Conservation (phyloP, 352 stramenopile genomes). For the Lagenidium giganteum region DNA sequence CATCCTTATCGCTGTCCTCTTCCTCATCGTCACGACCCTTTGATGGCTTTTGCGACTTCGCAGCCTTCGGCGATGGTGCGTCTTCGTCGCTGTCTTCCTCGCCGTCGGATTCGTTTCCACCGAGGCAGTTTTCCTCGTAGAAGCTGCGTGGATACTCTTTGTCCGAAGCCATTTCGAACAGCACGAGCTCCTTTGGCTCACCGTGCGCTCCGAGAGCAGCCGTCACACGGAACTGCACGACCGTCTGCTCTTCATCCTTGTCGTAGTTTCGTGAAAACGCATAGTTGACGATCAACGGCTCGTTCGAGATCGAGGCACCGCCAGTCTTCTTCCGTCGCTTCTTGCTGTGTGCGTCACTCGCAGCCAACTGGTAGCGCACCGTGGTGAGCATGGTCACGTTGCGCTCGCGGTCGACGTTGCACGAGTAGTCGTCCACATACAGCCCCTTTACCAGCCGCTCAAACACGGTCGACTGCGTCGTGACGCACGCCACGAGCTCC, state of each 20-base stretch:
- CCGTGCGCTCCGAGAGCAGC: constrained; percentile 31
- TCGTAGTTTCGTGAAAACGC: constrained; percentile 34
- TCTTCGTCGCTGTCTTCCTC: constrained; percentile 16
- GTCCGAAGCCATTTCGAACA: constrained; percentile 50
- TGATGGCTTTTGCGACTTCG: neutral
- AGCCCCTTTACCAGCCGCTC: constrained; percentile 36
- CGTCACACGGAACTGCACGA: constrained; percentile 38
- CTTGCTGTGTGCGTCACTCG: constrained; percentile 14
- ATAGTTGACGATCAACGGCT: constrained; percentile 40
- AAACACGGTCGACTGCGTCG: constrained; percentile 37
- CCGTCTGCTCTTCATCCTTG: constrained; percentile 24
- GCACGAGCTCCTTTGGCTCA: constrained; percentile 40
- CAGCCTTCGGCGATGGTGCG: constrained; percentile 2
- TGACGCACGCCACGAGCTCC: constrained; percentile 50
- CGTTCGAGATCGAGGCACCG: neutral
- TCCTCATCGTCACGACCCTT: constrained; percentile 10
- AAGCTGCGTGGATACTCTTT: constrained; percentile 62
- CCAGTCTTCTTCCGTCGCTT: constrained; percentile 33
- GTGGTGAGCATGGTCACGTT: constrained; percentile 56
- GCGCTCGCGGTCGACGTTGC: constrained; percentile 53
- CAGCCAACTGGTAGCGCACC: constrained; percentile 45
- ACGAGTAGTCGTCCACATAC: constrained; percentile 48
- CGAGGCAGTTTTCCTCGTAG: constrained; percentile 53
- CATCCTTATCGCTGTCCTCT: constrained; percentile 9
- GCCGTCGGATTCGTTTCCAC: constrained; percentile 20